These are phyloP conservation scores for Naganishia onofrii DNA, from an alignment of 768 basidiomycete species.

Conservation along the genomic window DNA sequence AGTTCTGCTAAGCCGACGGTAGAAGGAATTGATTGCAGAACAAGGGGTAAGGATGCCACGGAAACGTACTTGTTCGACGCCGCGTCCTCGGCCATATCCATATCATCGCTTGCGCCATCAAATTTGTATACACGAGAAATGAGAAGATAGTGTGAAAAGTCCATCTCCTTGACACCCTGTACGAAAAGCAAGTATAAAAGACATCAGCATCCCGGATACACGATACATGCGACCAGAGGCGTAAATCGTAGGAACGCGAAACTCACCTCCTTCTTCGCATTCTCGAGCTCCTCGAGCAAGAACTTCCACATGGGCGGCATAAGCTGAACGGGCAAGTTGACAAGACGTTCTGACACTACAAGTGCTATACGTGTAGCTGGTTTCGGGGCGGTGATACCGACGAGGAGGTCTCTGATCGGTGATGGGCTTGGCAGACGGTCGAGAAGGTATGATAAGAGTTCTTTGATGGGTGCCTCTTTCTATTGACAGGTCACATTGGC, in stretches of 20 bases:
- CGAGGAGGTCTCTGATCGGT: constrained; percentile 61
- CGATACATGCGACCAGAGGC: too few relatives aligned
- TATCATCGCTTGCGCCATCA: constrained; percentile 63
- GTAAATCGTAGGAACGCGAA: background rate
- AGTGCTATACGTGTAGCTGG: constrained; percentile 67
- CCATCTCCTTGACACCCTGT: constrained; percentile 62
- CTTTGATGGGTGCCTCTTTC: constrained; percentile 70
- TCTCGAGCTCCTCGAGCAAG: constrained; percentile 76
- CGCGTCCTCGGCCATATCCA: constrained; percentile 27
- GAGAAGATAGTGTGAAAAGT: constrained; percentile 71
- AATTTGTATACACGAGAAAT: constrained; percentile 76
- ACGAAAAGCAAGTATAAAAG: too few relatives aligned
- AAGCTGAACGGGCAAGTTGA: constrained; percentile 94
- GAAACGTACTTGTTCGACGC: constrained; percentile 7
- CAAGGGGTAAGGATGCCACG: background rate
- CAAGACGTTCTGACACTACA: constrained; percentile 78
- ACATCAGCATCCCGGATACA: background rate
- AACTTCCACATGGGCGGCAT: constrained; percentile 89
- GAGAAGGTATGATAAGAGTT: constrained; percentile 69
- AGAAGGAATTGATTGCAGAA: too few relatives aligned
- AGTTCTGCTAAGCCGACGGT: too few relatives aligned
- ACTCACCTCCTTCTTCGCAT: constrained; percentile 64
- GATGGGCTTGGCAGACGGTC: constrained; percentile 54
- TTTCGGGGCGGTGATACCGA: constrained; percentile 49
- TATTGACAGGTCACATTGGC: constrained; percentile 42